A percentile compares a stretch with the other conserved stretches of the same genome.
Evolutionary conservation across 352 stramenopile genomes (phyloP).

Genomic region (Phytopythium boreale): DNA sequence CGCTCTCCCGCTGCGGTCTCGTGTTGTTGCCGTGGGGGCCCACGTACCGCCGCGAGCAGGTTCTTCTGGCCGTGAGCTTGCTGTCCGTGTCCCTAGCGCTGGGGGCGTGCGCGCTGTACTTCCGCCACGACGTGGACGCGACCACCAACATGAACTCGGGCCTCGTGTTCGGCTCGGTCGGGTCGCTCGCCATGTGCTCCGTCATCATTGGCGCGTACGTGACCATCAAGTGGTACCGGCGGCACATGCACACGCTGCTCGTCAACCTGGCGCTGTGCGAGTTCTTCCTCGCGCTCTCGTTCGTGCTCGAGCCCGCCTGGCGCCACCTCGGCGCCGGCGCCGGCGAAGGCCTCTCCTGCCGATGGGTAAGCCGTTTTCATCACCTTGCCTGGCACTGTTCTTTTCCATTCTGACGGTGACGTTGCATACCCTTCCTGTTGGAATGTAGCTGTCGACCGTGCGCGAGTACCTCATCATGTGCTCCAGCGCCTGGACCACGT

Average conservation of each 20-base stretch:
- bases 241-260: slow-evolving; percentile 73
- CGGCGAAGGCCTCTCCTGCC: slow-evolving; percentile 32
- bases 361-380: slow-evolving; percentile 30
- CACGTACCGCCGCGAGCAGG: slow-evolving; percentile 14
- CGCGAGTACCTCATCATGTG: slow-evolving; percentile 78
- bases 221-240: slow-evolving; percentile 47
- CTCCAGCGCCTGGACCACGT: slow-evolving; percentile 65
- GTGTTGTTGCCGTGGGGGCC: not conserved
- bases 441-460: slow-evolving; percentile 48
- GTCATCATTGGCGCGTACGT: slow-evolving; percentile 51
- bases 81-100: slow-evolving; percentile 46
- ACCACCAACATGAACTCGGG: slow-evolving; percentile 56
- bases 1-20: not conserved
- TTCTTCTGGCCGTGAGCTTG: slow-evolving; percentile 35
- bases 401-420: not conserved
- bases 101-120: slow-evolving; percentile 34
- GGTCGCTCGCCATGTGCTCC: slow-evolving; percentile 56
- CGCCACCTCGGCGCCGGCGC: slow-evolving; percentile 34
- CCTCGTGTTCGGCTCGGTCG: slow-evolving; percentile 55
- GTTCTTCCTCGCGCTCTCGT: slow-evolving; percentile 60
- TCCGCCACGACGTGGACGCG: slow-evolving; percentile 39
- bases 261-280: slow-evolving; percentile 63
- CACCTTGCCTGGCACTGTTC: not conserved
- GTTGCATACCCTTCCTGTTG: not conserved
- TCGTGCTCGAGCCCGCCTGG: slow-evolving; percentile 68